These are phyloP conservation scores for Periconia sp. DNA, from an alignment of 2,329 filamentous ascomycete genomes.

Conservation along the genomic window DNA sequence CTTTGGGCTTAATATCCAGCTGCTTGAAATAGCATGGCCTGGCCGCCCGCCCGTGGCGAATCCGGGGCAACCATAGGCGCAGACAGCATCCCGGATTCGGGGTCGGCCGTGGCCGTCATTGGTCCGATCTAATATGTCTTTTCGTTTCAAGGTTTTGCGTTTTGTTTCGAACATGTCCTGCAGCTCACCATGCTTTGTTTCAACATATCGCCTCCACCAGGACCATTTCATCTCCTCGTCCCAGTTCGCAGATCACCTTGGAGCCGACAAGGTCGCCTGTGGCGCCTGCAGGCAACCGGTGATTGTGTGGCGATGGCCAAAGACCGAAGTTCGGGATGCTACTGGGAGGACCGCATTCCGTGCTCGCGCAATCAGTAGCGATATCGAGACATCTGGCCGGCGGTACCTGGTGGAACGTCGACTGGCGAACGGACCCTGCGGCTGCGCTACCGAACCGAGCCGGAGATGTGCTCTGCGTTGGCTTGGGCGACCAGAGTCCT, in stretches of 20 bases:
- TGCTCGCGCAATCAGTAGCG: constrained; percentile 19
- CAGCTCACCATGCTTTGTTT: constrained; percentile 32
- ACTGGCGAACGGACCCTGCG: constrained; percentile 22
- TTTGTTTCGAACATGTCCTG: constrained; percentile 36
- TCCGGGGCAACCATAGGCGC: constrained; percentile 24
- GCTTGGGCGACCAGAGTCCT: constrained; percentile 12
- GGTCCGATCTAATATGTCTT: constrained; percentile 25
- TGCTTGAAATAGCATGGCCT: constrained; percentile 28
- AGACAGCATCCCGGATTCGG: constrained; percentile 16
- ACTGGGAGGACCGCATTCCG: constrained; percentile 8
- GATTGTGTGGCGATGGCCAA: constrained; percentile 17
- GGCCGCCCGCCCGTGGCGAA: constrained; percentile 21
- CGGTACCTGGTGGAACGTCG: constrained; percentile 28
- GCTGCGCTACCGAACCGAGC: constrained; percentile 33
- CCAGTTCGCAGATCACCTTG: constrained; percentile 28
- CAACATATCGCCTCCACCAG: constrained; percentile 24
- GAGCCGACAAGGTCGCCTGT: constrained; percentile 25
- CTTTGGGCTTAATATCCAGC: constrained; percentile 27
- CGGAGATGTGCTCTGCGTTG: constrained; percentile 9
- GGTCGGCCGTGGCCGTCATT: constrained; percentile 23
- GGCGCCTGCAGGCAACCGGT: constrained; percentile 33
- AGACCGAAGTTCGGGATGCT: constrained; percentile 4
- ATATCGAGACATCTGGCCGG: constrained; percentile 14
- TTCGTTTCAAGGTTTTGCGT: constrained; percentile 27
- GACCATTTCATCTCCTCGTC: constrained; percentile 22